A percentile compares a stretch with the other conserved stretches of the same genome.
Conservation (phyloP, 371 early-diverging fungal species). For the Mucor racemosus region DNA sequence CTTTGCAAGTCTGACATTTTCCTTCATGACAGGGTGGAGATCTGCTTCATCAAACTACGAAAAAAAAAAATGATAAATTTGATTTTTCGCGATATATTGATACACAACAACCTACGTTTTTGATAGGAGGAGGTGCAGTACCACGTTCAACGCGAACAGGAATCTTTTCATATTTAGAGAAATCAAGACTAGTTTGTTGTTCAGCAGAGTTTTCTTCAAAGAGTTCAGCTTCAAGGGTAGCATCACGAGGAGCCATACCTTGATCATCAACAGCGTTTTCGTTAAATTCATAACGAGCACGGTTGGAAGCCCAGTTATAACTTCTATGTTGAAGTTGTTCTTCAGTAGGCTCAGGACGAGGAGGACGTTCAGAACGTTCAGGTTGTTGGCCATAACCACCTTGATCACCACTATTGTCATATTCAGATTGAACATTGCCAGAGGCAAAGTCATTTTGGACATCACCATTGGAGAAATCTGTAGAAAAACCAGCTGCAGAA, state of each 20-base stretch:
- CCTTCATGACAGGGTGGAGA: constrained; percentile 52
- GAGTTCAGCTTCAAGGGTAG: constrained; percentile 53
- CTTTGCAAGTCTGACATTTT: constrained; percentile 60
- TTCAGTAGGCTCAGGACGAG: constrained; percentile 30
- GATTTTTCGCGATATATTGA: not conserved
- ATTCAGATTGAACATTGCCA: constrained; percentile 12
- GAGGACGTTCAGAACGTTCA: constrained; percentile 16
- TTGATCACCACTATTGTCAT: not conserved
- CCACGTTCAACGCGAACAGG: constrained; percentile 61
- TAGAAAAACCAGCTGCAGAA: constrained; percentile 11
- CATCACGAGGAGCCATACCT: constrained; percentile 51
- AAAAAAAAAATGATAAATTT: constrained; percentile 18
- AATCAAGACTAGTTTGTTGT: constrained; percentile 59
- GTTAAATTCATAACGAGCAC: constrained; percentile 59
- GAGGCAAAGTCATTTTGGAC: constrained; percentile 6
- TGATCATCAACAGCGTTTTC: constrained; percentile 45
- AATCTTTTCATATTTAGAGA: constrained; percentile 62
- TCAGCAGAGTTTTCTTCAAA: constrained; percentile 53
- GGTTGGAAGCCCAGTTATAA: constrained; percentile 59
- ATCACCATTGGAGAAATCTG: constrained; percentile 7
- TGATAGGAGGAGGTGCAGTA: constrained; percentile 44
- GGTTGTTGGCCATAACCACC: not conserved
- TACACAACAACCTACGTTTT: constrained; percentile 25
- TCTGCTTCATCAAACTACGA: constrained; percentile 53
- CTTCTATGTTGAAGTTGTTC: constrained; percentile 32